Percentiles rank a stretch among this genome's conserved stretches.
phyloP scores from a whole-genome alignment of 441 rosid species.

The Daphne laureola region DNA sequence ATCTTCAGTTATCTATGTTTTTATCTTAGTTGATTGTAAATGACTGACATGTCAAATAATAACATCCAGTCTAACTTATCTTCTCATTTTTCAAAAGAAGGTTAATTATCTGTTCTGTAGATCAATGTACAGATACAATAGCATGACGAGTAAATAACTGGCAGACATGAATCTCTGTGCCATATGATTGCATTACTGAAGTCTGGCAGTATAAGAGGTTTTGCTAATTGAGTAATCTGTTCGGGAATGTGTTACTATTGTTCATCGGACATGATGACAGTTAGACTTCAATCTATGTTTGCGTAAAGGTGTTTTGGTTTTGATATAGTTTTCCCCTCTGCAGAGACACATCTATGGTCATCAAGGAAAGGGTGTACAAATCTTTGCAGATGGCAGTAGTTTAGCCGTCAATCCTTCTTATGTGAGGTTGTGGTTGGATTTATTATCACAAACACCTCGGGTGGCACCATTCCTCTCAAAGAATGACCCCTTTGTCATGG shows the following conservation, averaged over 20 bases:
- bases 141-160: no score
- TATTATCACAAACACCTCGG: constrained; percentile 82
- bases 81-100: no score
- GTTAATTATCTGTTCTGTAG: no score
- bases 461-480: constrained; percentile 90
- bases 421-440: constrained; percentile 71
- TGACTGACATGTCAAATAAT: no score
- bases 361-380: constrained; percentile 64
- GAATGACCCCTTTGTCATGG: constrained; percentile 76
- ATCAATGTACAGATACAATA: no score
- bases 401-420: constrained; percentile 78
- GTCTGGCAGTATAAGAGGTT: no score
- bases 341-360: constrained; percentile 89
- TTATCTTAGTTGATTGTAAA: no score
- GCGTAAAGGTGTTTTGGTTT: constrained; percentile 7
- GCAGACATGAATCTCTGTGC: no score
- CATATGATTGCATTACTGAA: no score
- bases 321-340: constrained; percentile 8
- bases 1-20: no score
- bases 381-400: constrained; percentile 79
- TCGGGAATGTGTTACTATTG: background rate
- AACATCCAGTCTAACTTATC: no score
- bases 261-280: background rate
- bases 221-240: background rate
- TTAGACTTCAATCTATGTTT: constrained; percentile 3